A percentile compares a stretch with the other conserved stretches of the same genome.
Conservation (phyloP, 2,329 filamentous ascomycete genomes). For the Pseudonectria buxi region DNA sequence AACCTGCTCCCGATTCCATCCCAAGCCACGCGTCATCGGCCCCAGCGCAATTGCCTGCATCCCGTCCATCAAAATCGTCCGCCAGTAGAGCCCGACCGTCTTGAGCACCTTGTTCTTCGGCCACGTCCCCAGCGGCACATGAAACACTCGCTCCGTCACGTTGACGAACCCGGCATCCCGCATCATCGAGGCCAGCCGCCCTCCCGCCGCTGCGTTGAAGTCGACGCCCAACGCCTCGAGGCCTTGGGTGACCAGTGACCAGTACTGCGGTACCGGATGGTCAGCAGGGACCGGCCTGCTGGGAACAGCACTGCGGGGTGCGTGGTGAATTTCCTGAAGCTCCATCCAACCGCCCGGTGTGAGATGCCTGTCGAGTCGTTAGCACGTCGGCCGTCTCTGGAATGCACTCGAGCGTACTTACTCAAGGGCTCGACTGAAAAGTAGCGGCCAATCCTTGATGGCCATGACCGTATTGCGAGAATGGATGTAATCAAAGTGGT, state of each 20-base stretch:
- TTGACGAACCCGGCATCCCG: slow-evolving; percentile 46
- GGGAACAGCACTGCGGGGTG: slow-evolving; percentile 36
- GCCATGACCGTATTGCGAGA: slow-evolving; percentile 50
- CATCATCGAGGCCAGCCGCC: slow-evolving; percentile 38
- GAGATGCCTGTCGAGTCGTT: slow-evolving; percentile 32
- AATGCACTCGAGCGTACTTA: slow-evolving; percentile 22
- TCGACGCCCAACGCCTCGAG: slow-evolving; percentile 39
- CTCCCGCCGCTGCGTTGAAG: slow-evolving; percentile 36
- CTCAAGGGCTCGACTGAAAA: slow-evolving; percentile 42
- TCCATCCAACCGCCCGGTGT: slow-evolving; percentile 51
- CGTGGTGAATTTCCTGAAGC: slow-evolving; percentile 47
- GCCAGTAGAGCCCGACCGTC: slow-evolving; percentile 45
- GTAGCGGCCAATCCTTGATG: slow-evolving; percentile 47
- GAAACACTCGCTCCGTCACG: slow-evolving; percentile 42
- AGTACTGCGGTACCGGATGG: slow-evolving; percentile 40
- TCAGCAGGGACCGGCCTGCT: slow-evolving; percentile 30
- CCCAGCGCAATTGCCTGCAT: slow-evolving; percentile 46
- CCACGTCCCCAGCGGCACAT: slow-evolving; percentile 50
- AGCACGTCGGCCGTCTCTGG: not conserved
- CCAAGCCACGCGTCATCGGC: slow-evolving; percentile 42
- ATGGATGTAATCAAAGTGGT: slow-evolving; percentile 56
- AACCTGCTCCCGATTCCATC: slow-evolving; percentile 42
- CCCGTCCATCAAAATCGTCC: slow-evolving; percentile 43
- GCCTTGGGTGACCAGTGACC: slow-evolving; percentile 38
- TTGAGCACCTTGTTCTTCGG: slow-evolving; percentile 45